Base-by-base conservation (phyloP, 441 rosid species). In the Populus hybrid region DNA sequence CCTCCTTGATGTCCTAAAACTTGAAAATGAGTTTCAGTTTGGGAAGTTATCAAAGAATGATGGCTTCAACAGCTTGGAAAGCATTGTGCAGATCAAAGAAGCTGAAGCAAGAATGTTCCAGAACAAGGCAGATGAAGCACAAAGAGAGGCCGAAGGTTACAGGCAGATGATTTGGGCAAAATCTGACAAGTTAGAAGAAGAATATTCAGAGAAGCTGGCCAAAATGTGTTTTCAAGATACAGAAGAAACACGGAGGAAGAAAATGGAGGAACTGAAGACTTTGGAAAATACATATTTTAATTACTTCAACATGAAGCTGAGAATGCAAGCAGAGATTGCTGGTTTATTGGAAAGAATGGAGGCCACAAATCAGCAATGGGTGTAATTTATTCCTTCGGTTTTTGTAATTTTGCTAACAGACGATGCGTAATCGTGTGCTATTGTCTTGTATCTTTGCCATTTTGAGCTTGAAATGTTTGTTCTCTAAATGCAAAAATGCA, bases 341-440 rank as follows among this genome's bases (percentile, higher is more conserved):
- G 97, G 98, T 46, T 85, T 96, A 89, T 81, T 94, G 89, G 90
- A 94, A 85, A 93, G 98, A 84, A 94, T 96, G 95, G 96, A 94
- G 73, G 86, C 92, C 72, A 93, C 99, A 72, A 94, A 89, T 84
- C 94, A 90, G 81, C 95, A 94, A 70, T 84, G 86, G 88, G 93
- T 91, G 77, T 95, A 84, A 85, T 18, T 66, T 64, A 34, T 23
- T 59, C 40, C 11, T 63, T 80, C 24, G 8, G 65, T 73, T 65
- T 16, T 74, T 8, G 69, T 10, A 61, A 42, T 2, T 18, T 14
- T 61, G 24, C 28, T 36, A 40, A 69, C 70, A 14, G 61, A 46
- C 50, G 24, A n/a, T 6, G 20, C 46, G 65, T 78, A 50, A 80
- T 83, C 38, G 65, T 64, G 78, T 84, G 63, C 74, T 81, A 35